These are phyloP conservation scores for Debaryomyces prosopidis DNA, from an alignment of 805 yeast species.

Conservation along the genomic window DNA sequence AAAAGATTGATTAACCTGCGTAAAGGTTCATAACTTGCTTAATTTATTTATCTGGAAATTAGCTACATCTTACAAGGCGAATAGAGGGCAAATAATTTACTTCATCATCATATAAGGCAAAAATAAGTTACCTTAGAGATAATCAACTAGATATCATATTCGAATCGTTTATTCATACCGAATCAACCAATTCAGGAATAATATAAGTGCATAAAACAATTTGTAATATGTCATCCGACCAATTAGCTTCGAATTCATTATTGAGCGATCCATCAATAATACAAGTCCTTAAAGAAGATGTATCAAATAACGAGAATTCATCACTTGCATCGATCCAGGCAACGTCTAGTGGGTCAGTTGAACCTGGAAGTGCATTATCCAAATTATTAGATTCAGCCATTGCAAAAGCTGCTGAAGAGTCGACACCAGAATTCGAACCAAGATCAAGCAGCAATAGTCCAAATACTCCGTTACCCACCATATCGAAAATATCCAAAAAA, in stretches of 20 bases:
- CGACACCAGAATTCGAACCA: conserved; percentile 31
- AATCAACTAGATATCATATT: no score
- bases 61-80: no score
- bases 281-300: conserved; percentile 12
- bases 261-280: conserved; percentile 34
- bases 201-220: neutral
- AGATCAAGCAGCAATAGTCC: conserved; percentile 1
- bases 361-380: conserved; percentile 40
- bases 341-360: conserved; percentile 11
- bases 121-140: no score
- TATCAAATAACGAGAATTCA: neutral
- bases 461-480: neutral
- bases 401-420: conserved; percentile 47
- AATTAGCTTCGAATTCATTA: conserved; percentile 16
- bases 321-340: conserved; percentile 4
- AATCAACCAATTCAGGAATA: no score
- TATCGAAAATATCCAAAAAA: neutral
- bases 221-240: conserved; percentile 6
- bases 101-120: no score
- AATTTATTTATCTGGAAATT: no score
- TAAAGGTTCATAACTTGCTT: no score
- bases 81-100: no score
- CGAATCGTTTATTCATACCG: no score
- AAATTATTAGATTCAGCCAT: conserved; percentile 46
- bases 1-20: no score